Base-by-base conservation (phyloP, 2,329 filamentous ascomycete species). In the Xylaria sp. region DNA sequence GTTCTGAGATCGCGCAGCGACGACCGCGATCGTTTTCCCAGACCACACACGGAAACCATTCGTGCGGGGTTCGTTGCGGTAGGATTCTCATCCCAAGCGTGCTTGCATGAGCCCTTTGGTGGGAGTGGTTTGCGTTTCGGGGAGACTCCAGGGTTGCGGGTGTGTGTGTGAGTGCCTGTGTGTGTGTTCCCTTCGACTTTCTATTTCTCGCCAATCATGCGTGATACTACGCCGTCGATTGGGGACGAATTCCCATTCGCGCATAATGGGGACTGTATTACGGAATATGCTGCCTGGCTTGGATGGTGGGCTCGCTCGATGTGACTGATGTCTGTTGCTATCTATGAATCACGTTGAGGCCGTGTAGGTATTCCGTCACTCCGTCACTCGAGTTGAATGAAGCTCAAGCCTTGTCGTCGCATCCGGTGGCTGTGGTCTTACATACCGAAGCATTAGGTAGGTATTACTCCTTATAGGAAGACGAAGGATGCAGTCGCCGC, bases 61-160 rank as follows among this genome's bases (percentile, higher is more conserved):
- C 11, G 49, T 51, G 49, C 49, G 49, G 49, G 49, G 49, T 51
- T 51, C 49, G 49, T 51, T 7, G 49, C 49, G 49, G 49, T 51
- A 51, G 49, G 49, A 51, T 51, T n/a, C 23, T 30, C 23, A 30
- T 30, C 23, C 23, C 23, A 30, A 30, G 13, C 16, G 19, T 23
- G 23, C 49, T 51, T 51, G 49, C 49, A 51, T 51, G 49, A 30
- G 23, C 23, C 23, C 23, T 30, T 30, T 30, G 48, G 6, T 18
- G 19, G 7, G 18, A 30, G 19, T 7, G n/a, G n/a, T 44, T 10
- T 44, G 47, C 11, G 18, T 10, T 50, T 50, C 48, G 11, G 18
- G 23, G 23, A 30, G 4, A 30, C 23, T 30, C 23, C 23, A 30
- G 23, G 37, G 37, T 42, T 42, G 8, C 37, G 37, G 37, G 37